Evolutionary conservation across 2,329 filamentous ascomycete genomes (phyloP).

Genomic region (Scopulariopsis brevicaulis): DNA sequence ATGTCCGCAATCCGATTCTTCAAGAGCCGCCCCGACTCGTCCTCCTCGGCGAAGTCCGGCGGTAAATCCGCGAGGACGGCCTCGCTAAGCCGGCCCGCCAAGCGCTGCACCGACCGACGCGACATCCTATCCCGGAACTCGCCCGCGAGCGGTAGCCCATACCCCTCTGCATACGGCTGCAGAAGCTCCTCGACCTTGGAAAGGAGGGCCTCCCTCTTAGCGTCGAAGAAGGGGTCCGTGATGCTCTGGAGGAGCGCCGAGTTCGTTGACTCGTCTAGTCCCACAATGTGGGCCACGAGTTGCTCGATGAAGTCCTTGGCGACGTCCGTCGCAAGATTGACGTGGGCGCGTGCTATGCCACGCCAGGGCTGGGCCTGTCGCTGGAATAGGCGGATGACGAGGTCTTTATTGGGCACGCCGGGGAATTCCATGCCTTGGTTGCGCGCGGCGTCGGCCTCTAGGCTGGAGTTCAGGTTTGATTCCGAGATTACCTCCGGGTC

Average conservation of each 20-base stretch:
- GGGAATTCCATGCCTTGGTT: conserved; percentile 29
- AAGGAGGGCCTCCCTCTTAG: conserved; percentile 15
- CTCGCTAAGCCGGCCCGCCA: neutral
- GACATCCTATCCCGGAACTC: conserved; percentile 15
- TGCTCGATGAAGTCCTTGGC: conserved; percentile 24
- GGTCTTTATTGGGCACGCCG: conserved; percentile 20
- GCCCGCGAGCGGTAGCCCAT: conserved; percentile 18
- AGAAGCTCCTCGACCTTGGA: conserved; percentile 27
- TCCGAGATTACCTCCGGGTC: conserved; percentile 13
- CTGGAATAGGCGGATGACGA: conserved; percentile 26
- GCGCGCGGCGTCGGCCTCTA: conserved; percentile 12
- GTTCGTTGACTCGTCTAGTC: conserved; percentile 8
- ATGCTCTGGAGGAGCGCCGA: conserved; percentile 12
- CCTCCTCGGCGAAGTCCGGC: too few species aligned
- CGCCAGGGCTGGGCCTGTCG: conserved; percentile 25
- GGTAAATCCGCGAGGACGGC: neutral
- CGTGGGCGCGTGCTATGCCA: conserved; percentile 21
- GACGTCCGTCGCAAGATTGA: conserved; percentile 16
- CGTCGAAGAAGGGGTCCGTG: conserved; percentile 20
- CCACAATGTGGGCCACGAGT: conserved; percentile 19
- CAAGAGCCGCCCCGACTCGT: too few species aligned
- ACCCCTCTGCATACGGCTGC: conserved; percentile 20
- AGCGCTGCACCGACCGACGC: conserved; percentile 7
- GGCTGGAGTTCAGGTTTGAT: conserved; percentile 8
- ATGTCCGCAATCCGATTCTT: conserved; percentile 1